These are phyloP conservation scores for Corymbia citriodora DNA, from an alignment of 441 rosid species.

Conservation along the genomic window DNA sequence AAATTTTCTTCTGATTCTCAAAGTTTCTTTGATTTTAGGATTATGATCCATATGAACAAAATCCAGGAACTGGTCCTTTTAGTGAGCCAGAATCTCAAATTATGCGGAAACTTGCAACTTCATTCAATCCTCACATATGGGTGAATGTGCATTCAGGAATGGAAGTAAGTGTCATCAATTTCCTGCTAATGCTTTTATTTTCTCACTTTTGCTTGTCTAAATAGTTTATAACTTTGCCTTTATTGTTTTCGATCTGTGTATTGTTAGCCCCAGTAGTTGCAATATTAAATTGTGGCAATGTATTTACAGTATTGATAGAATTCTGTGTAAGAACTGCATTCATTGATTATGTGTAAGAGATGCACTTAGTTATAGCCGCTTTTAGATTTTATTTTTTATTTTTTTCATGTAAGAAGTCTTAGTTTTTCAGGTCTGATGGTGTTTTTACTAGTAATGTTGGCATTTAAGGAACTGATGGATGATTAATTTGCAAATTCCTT, in stretches of 20 bases:
- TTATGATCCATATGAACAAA: constrained; percentile 97
- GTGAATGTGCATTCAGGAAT: constrained; percentile 97
- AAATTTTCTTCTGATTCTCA: constrained; percentile 5
- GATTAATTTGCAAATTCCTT: neutral
- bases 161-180: constrained; percentile 52
- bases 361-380: neutral
- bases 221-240: neutral
- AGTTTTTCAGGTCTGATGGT: neutral
- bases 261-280: neutral
- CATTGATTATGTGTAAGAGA: neutral
- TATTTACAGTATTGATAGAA: neutral
- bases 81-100: constrained; percentile 96
- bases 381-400: neutral
- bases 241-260: neutral
- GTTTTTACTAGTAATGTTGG: neutral
- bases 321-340: neutral
- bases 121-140: constrained; percentile 96
- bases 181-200: neutral
- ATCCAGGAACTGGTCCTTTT: constrained; percentile 90
- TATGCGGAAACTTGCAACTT: constrained; percentile 86
- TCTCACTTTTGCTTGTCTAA: neutral
- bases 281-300: neutral
- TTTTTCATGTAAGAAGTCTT: neutral
- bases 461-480: neutral
- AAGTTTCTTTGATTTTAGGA: constrained; percentile 37